phyloP scores from a whole-genome alignment of 441 rosid genomes.

The Daphne laureola region DNA sequence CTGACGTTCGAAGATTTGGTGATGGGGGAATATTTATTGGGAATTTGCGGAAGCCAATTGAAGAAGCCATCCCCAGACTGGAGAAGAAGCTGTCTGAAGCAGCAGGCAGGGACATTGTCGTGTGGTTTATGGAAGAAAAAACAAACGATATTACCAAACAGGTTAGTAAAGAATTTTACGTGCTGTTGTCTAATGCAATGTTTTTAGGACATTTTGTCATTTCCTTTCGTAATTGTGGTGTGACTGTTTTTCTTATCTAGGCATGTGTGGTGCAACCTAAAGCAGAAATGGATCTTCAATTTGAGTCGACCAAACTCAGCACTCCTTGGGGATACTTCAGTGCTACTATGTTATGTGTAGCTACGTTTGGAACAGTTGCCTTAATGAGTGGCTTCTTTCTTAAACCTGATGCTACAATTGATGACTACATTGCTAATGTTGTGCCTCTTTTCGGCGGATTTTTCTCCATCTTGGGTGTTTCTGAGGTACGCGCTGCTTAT shows the following conservation, averaged over 20 bases:
- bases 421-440: constrained; percentile 66
- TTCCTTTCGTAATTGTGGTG: no score
- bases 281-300: constrained; percentile 71
- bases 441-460: constrained; percentile 84
- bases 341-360: constrained; percentile 47
- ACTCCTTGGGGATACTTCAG: constrained; percentile 81
- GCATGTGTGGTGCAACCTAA: constrained; percentile 93
- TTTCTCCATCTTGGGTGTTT: constrained; percentile 71
- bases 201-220: no score
- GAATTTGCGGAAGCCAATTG: constrained; percentile 67
- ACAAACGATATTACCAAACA: constrained; percentile 73
- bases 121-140: constrained; percentile 96
- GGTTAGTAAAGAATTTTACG: constrained; percentile 26
- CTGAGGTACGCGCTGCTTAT: constrained; percentile 46
- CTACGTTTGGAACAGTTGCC: constrained; percentile 85
- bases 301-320: constrained; percentile 66
- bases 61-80: constrained; percentile 69
- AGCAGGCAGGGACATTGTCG: constrained; percentile 71
- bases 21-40: constrained; percentile 94
- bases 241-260: constrained; percentile 25
- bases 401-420: constrained; percentile 73
- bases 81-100: constrained; percentile 83
- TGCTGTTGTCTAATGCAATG: neutral
- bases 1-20: constrained; percentile 88
- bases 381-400: constrained; percentile 89